Conservation (phyloP, 176 grass and related monocot genomes). For the Guadua angustifolia region DNA sequence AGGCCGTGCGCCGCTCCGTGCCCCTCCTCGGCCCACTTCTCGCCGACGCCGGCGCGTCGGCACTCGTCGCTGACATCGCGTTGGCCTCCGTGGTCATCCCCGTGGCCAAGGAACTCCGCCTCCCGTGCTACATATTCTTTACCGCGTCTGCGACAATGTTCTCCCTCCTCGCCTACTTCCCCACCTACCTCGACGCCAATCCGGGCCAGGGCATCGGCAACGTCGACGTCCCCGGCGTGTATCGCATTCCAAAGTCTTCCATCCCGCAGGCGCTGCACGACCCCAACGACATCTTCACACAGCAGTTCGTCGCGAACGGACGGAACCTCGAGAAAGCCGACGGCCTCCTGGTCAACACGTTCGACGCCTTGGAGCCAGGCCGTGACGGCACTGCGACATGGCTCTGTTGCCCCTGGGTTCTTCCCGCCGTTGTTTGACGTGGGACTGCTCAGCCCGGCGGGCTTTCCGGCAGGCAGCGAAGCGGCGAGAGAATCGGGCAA, state of each 20-base stretch:
- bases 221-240: constrained; percentile 58
- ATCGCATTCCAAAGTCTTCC: constrained; percentile 38
- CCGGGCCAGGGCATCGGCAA: constrained; percentile 23
- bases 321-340: constrained; percentile 21
- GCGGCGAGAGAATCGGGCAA: neutral
- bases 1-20: constrained; percentile 60
- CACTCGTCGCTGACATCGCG: constrained; percentile 60
- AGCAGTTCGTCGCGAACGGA: constrained; percentile 63
- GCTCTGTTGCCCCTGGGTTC: constrained; percentile 27
- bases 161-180: constrained; percentile 55
- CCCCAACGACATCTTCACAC: constrained; percentile 68
- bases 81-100: constrained; percentile 46
- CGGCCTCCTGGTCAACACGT: constrained; percentile 67
- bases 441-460: constrained; percentile 39
- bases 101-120: constrained; percentile 26
- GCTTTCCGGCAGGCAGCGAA: neutral
- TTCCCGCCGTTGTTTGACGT: constrained; percentile 58
- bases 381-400: constrained; percentile 40
- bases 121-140: constrained; percentile 71
- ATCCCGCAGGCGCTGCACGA: constrained; percentile 58
- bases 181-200: constrained; percentile 45
- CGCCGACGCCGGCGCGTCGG: constrained; percentile 37
- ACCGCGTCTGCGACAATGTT: constrained; percentile 70
- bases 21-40: constrained; percentile 52
- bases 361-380: constrained; percentile 50